These are phyloP conservation scores for Lodderomyces jiufengensis DNA, from an alignment of 1,139 yeast genomes.

Conservation along the genomic window DNA sequence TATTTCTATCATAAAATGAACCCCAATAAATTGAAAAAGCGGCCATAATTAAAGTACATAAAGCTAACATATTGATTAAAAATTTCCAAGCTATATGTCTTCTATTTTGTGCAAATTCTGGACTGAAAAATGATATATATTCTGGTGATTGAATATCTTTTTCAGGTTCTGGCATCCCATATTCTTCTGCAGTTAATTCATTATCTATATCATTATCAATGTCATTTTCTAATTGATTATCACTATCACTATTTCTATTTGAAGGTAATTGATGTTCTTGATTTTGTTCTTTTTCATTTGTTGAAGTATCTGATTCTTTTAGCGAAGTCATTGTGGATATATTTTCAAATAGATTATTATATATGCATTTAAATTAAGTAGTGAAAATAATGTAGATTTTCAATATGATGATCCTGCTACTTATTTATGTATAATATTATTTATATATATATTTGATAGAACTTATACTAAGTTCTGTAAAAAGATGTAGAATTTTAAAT, in stretches of 20 bases:
- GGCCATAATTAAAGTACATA: slow-evolving; percentile 29
- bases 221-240: background rate
- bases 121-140: slow-evolving; percentile 4
- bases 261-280: too few species aligned
- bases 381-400: too few species aligned
- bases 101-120: slow-evolving; percentile 20
- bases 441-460: too few species aligned
- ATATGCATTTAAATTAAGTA: too few species aligned
- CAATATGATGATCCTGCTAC: too few species aligned
- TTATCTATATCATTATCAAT: background rate
- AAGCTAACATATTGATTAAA: slow-evolving; percentile 18
- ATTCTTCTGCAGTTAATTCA: background rate
- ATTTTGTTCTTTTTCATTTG: too few species aligned
- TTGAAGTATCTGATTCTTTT: too few species aligned
- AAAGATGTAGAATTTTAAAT: too few species aligned
- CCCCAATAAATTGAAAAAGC: slow-evolving; percentile 45
- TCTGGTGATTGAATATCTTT: too few species aligned
- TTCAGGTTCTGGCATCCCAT: too few species aligned
- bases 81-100: slow-evolving; percentile 16
- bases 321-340: slow-evolving; percentile 5
- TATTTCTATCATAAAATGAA: slow-evolving; percentile 28
- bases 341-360: slow-evolving; percentile 1
- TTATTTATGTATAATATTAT: too few species aligned
- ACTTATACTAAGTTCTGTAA: too few species aligned
- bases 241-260: slow-evolving; percentile 1